phyloP scores from a whole-genome alignment of 2,329 filamentous ascomycete genomes.

The Cryphonectria parasitica region DNA sequence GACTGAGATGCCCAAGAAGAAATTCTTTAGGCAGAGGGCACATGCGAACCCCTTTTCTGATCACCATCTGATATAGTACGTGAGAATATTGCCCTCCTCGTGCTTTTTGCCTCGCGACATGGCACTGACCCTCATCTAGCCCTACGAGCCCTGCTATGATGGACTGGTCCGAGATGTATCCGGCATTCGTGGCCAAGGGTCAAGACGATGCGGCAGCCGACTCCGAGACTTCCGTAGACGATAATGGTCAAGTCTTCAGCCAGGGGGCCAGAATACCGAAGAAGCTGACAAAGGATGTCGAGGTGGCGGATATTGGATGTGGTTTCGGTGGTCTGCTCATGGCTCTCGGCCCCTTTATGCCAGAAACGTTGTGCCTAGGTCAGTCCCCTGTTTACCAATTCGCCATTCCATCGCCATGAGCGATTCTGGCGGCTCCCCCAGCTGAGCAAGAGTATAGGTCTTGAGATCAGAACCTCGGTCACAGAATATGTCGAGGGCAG shows the following conservation, averaged over 20 bases:
- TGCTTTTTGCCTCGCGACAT: background rate
- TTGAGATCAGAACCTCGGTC: slow-evolving; percentile 92
- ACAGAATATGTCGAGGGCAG: slow-evolving; percentile 89
- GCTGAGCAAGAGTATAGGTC: slow-evolving; percentile 53
- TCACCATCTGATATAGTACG: slow-evolving; percentile 78
- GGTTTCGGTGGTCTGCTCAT: slow-evolving; percentile 92
- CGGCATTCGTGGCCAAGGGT: slow-evolving; percentile 63
- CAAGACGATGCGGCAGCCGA: slow-evolving; percentile 32
- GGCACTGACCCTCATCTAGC: slow-evolving; percentile 49
- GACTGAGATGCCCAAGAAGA: slow-evolving; percentile 81
- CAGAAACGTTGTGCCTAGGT: slow-evolving; percentile 83
- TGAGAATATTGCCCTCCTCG: background rate
- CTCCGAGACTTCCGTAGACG: slow-evolving; percentile 24
- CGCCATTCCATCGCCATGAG: background rate
- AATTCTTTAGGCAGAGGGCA: slow-evolving; percentile 93
- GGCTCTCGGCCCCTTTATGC: slow-evolving; percentile 79
- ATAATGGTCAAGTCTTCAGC: slow-evolving; percentile 22
- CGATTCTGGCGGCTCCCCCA: background rate
- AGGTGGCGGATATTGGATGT: slow-evolving; percentile 95
- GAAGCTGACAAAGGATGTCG: slow-evolving; percentile 69
- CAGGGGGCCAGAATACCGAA: slow-evolving; percentile 35
- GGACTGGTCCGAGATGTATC: slow-evolving; percentile 89
- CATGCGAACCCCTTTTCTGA: slow-evolving; percentile 99
- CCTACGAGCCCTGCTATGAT: slow-evolving; percentile 79
- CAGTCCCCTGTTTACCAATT: slow-evolving; percentile 35